Conservation (phyloP, 192 early-diverging fungal species). For the Radiomyces spectabilis region DNA sequence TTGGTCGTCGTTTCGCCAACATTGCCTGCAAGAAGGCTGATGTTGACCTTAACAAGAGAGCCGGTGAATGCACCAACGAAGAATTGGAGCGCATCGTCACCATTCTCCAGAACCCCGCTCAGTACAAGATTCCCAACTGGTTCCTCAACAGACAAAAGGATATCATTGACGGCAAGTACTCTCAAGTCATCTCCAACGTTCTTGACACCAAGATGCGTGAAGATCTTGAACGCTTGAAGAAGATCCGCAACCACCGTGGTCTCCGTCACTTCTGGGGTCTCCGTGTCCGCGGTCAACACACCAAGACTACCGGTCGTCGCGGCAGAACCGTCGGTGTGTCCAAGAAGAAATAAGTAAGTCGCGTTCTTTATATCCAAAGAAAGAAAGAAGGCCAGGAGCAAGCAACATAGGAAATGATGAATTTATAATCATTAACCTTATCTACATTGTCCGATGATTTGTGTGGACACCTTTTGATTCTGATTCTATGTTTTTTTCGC, state of each 20-base stretch:
- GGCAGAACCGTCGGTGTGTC: constrained; percentile 95
- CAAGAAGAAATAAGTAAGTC: constrained; percentile 89
- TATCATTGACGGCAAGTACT: constrained; percentile 90
- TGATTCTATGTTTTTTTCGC: no score
- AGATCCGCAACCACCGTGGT: constrained; percentile 99
- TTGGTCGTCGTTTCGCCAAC: constrained; percentile 98
- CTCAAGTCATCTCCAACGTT: constrained; percentile 89
- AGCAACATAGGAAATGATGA: constrained; percentile 2
- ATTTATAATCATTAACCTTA: constrained; percentile 37
- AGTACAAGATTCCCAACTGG: constrained; percentile 99
- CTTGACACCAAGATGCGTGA: constrained; percentile 97
- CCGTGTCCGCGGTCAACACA: constrained; percentile 99
- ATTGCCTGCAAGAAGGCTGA: constrained; percentile 99
- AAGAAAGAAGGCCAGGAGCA: background rate
- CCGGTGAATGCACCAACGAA: constrained; percentile 95
- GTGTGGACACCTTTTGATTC: background rate
- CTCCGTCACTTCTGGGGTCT: constrained; percentile 97
- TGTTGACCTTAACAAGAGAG: constrained; percentile 94
- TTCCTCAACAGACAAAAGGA: constrained; percentile 99
- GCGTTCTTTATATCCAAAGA: background rate
- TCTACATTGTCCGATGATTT: constrained; percentile 49
- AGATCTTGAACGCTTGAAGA: constrained; percentile 98
- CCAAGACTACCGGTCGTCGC: constrained; percentile 97
- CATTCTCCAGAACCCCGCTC: constrained; percentile 98
- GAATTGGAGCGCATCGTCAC: constrained; percentile 97